These are phyloP conservation scores for Lycium ferocissimum DNA, from an alignment of 257 asterid genomes.

Conservation along the genomic window DNA sequence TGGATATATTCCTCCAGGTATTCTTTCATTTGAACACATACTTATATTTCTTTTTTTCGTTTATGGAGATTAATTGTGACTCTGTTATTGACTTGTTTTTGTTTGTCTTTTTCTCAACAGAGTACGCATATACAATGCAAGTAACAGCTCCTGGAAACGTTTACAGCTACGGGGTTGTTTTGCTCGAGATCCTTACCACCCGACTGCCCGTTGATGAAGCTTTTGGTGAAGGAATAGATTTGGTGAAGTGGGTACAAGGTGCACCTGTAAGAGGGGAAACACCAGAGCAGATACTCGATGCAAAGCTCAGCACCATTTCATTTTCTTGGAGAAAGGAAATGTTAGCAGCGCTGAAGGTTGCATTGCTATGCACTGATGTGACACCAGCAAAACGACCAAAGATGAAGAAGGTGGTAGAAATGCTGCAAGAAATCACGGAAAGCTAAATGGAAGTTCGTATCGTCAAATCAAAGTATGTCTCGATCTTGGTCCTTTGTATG, in stretches of 20 bases:
- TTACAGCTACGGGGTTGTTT: conserved; percentile 91
- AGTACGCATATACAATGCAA: conserved; percentile 98
- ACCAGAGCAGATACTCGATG: conserved; percentile 97
- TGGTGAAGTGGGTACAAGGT: conserved; percentile 97
- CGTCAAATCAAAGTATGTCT: conserved; percentile 25
- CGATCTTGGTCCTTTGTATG: conserved; percentile 12
- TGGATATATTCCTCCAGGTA: conserved; percentile 99
- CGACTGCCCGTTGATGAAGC: conserved; percentile 88
- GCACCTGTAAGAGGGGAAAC: conserved; percentile 94
- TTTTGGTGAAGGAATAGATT: conserved; percentile 93
- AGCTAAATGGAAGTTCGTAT: conserved; percentile 33
- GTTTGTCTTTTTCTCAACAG: conserved; percentile 44
- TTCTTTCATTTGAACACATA: conserved; percentile 12
- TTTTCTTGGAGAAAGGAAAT: conserved; percentile 95
- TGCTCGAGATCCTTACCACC: conserved; percentile 92
- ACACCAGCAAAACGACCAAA: conserved; percentile 96
- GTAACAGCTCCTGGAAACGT: conserved; percentile 98
- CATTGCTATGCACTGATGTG: conserved; percentile 79
- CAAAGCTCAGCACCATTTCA: conserved; percentile 84
- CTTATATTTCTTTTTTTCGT: not conserved
- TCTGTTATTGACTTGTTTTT: conserved; percentile 15
- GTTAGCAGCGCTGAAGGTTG: conserved; percentile 87
- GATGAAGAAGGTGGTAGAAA: conserved; percentile 91
- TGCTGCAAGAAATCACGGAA: conserved; percentile 74
- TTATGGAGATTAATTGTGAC: not conserved